Base-by-base conservation (phyloP, 805 yeast species). In the Clavispora santaluciae region DNA sequence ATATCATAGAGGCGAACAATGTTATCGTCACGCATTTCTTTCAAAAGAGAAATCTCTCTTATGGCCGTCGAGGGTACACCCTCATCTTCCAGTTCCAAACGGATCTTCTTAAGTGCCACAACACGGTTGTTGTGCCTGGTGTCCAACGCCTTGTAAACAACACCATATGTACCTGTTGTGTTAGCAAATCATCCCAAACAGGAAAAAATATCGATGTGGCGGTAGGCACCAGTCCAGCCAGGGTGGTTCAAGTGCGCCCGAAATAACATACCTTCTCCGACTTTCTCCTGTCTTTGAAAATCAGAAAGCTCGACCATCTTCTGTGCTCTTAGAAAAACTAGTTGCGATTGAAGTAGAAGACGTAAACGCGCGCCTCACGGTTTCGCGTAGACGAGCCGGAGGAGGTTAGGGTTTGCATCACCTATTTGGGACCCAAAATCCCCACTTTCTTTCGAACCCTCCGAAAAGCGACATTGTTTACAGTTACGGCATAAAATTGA, bases 31-130 rank as follows among this genome's bases (percentile, higher is more conserved):
- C 87, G 79, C 75, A 93, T 75, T 61, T 93, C 99, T 61, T 93
- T 91, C 64, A 93, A 75, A 35, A 93, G 73, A 1, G 98, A 91
- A 53, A 93, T 93, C 60, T 93, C 99, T 54, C 99, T 76, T 44
- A 93, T 93, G 5, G 99, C 98, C 0, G 99, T 93, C 1, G 97
- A 89, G 2, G 99, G 99, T 17, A 95, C 97, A 15, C 99, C 99
- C 62, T 93, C 99, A 62, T 88, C 95, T 63, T 93, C 99, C 16
- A 95, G 87, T 61, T 93, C 99, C 39, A 93, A 69, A 43, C 98
- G 79, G 61, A 93, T 95, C 66, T 93, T 95, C 64, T 93, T 93
- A 53, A 93, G 70, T 0, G 99, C 99, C 26, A 93, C 99, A 34
- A 89, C 79, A n/a, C 96, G 77, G 66, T 91, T 91, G 51, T 89